Evolutionary conservation across 371 early-diverging fungal species (phyloP).

Genomic region (Zancudomyces culisetae): DNA sequence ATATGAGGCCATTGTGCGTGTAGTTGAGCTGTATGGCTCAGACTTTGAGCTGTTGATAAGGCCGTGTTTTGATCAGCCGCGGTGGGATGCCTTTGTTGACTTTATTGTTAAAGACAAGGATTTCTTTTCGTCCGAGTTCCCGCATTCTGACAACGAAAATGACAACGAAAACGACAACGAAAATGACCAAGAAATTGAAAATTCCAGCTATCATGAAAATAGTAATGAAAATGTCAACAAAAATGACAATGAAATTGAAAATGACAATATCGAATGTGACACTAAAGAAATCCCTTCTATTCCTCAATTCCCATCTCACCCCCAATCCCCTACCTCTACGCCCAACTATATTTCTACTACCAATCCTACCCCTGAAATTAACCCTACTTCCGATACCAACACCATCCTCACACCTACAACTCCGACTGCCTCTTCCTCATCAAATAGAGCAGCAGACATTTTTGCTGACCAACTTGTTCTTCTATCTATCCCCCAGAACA

Average conservation of each 20-base stretch:
- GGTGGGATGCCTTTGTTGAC: slow-evolving; percentile 72
- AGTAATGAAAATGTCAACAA: background rate
- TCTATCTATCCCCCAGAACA: too few species aligned
- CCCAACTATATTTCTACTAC: too few species aligned
- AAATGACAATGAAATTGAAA: background rate
- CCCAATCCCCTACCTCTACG: too few species aligned
- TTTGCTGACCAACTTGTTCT: too few species aligned
- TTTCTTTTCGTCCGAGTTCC: background rate
- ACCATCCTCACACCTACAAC: too few species aligned
- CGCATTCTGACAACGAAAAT: background rate
- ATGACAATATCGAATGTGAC: background rate
- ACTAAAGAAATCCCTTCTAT: background rate
- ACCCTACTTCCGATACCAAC: too few species aligned
- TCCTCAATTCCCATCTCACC: too few species aligned
- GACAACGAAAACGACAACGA: background rate
- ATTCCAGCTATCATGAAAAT: background rate
- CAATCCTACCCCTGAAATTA: too few species aligned
- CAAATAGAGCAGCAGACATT: too few species aligned
- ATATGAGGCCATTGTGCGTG: slow-evolving; percentile 76
- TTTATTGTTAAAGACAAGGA: slow-evolving; percentile 42
- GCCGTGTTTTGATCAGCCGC: slow-evolving; percentile 45
- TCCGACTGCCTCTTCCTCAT: too few species aligned
- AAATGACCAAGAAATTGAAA: background rate
- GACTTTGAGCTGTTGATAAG: slow-evolving; percentile 27
- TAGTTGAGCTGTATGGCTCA: slow-evolving; percentile 49